Evolutionary conservation across 2,329 filamentous ascomycete genomes (phyloP).

Genomic region (Pyrenophora tritici-repentis): DNA sequence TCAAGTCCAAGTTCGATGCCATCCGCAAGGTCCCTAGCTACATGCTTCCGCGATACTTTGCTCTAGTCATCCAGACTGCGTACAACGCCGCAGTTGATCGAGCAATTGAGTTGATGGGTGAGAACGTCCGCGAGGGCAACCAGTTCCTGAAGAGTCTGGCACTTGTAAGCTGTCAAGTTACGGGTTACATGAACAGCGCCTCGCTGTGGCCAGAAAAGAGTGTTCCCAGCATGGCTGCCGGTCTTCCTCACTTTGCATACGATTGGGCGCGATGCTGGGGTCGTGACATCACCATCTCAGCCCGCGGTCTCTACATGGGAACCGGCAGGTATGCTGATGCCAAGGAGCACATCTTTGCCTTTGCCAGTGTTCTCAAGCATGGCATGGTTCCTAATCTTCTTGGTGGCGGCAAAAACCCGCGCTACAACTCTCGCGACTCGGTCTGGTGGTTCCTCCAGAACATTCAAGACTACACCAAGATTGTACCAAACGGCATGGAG

Average conservation of each 20-base stretch:
- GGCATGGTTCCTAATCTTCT: conserved; percentile 97
- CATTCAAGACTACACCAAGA: conserved; percentile 87
- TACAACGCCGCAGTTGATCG: conserved; percentile 83
- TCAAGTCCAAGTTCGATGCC: conserved; percentile 82
- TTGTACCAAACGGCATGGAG: conserved; percentile 75
- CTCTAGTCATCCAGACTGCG: conserved; percentile 81
- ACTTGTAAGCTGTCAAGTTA: conserved; percentile 90
- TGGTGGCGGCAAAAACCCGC: conserved; percentile 79
- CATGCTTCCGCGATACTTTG: conserved; percentile 90
- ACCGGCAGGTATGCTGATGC: conserved; percentile 89
- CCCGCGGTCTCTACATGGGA: conserved; percentile 87
- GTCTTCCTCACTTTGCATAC: conserved; percentile 89
- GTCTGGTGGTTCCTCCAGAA: conserved; percentile 98
- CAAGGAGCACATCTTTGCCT: conserved; percentile 90
- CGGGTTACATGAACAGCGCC: conserved; percentile 84
- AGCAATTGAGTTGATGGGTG: conserved; percentile 76
- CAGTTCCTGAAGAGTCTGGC: conserved; percentile 86
- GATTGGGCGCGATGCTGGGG: conserved; percentile 98
- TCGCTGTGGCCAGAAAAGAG: conserved; percentile 85
- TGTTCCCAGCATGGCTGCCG: conserved; percentile 87
- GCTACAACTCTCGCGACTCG: conserved; percentile 95
- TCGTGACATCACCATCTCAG: conserved; percentile 93
- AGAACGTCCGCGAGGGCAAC: conserved; percentile 78
- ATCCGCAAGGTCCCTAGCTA: conserved; percentile 86
- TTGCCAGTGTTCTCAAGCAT: conserved; percentile 95